A percentile compares a stretch with the other conserved stretches of the same genome.
Conservation (phyloP, 768 basidiomycete species). For the Albatrellus ellisii region DNA sequence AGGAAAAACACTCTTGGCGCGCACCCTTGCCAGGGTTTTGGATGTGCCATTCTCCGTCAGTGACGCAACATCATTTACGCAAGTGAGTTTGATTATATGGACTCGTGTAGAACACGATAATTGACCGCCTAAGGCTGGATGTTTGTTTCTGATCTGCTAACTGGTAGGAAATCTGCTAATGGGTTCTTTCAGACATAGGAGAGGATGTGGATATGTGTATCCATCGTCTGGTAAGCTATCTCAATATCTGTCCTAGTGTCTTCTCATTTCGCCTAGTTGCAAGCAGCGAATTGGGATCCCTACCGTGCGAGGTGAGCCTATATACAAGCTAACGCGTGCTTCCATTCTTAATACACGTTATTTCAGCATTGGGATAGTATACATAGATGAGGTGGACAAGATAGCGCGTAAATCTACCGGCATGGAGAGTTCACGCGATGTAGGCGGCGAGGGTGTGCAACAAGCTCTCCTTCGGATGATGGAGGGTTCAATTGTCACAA, state of each 20-base stretch:
- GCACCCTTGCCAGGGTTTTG: slow-evolving; percentile 79
- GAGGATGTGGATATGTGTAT: slow-evolving; percentile 94
- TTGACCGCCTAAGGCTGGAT: slow-evolving; percentile 43
- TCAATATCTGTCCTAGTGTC: not conserved
- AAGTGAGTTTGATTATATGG: slow-evolving; percentile 30
- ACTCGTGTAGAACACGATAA: slow-evolving; percentile 5
- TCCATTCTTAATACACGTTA: slow-evolving; percentile 1
- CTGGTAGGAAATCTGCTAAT: too few species aligned
- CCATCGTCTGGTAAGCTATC: slow-evolving; percentile 54
- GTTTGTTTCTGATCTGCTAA: slow-evolving; percentile 26
- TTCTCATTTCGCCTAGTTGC: slow-evolving; percentile 37
- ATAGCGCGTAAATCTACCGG: slow-evolving; percentile 54
- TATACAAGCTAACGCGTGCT: slow-evolving; percentile 2
- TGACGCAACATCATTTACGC: slow-evolving; percentile 91
- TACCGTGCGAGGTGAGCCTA: slow-evolving; percentile 56
- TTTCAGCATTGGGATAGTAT: slow-evolving; percentile 81
- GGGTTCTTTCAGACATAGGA: slow-evolving; percentile 86
- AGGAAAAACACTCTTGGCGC: slow-evolving; percentile 88
- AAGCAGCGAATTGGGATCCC: slow-evolving; percentile 86
- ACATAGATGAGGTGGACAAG: slow-evolving; percentile 96
- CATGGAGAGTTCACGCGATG: slow-evolving; percentile 67
- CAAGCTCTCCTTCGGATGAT: slow-evolving; percentile 88
- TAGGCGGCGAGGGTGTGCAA: slow-evolving; percentile 94
- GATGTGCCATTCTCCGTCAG: slow-evolving; percentile 91
- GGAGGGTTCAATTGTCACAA: slow-evolving; percentile 79